phyloP scores from a whole-genome alignment of 1,139 yeast genomes.

The Yamadazyma mexicana region DNA sequence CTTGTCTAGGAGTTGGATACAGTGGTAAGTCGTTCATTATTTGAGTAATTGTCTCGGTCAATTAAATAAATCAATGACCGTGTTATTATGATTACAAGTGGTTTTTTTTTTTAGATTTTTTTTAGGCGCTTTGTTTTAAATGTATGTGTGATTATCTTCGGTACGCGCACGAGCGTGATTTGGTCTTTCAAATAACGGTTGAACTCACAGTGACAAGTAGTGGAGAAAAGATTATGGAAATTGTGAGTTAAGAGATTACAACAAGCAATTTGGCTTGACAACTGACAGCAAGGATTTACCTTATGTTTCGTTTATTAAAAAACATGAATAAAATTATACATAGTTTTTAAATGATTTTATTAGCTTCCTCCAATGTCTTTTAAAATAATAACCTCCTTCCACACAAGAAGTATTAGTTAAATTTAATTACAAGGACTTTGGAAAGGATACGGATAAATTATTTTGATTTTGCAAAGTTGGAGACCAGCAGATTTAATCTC shows the following conservation, averaged over 20 bases:
- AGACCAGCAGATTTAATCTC: constrained; percentile 42
- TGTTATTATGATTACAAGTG: background rate
- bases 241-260: too few relatives aligned
- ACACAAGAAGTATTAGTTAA: background rate
- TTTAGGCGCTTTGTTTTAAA: background rate
- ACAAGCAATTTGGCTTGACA: too few relatives aligned
- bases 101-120: constrained; percentile 1
- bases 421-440: background rate
- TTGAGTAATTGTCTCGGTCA: too few relatives aligned
- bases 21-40: constrained; percentile 41
- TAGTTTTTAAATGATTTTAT: constrained; percentile 8
- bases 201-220: background rate
- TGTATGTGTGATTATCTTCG: too few relatives aligned
- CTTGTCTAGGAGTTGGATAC: constrained; percentile 52
- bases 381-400: background rate
- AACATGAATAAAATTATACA: constrained; percentile 20
- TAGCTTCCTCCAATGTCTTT: constrained; percentile 8
- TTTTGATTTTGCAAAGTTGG: background rate
- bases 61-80: too few relatives aligned
- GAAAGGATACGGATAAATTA: background rate
- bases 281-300: too few relatives aligned
- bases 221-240: too few relatives aligned
- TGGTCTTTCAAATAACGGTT: too few relatives aligned
- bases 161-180: background rate
- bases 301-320: constrained; percentile 19